Evolutionary conservation across 441 rosid species (phyloP).

Genomic region (Codiaeum variegatum): DNA sequence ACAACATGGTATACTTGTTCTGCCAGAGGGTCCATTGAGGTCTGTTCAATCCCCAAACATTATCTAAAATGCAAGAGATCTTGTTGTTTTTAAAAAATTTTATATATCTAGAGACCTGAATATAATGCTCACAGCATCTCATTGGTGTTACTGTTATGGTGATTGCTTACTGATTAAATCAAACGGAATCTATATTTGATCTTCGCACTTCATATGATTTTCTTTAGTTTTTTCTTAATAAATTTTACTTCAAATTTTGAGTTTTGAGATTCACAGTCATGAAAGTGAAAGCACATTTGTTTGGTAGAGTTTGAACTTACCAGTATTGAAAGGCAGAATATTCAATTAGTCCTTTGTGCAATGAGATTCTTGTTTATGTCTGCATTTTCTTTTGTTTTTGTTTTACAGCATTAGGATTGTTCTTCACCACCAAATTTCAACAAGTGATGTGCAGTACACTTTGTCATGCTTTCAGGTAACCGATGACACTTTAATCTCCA

Average conservation of each 20-base stretch:
- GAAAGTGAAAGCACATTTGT: neutral
- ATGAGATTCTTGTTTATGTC: neutral
- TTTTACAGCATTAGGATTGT: conserved; percentile 74
- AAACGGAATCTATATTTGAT: neutral
- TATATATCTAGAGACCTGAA: neutral
- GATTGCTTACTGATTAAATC: neutral
- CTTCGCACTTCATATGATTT: neutral
- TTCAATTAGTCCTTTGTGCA: neutral
- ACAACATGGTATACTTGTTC: conserved; percentile 58
- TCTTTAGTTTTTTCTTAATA: neutral
- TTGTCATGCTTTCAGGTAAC: conserved; percentile 67
- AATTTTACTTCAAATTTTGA: neutral
- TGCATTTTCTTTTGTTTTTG: neutral
- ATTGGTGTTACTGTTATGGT: neutral
- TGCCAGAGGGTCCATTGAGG: conserved; percentile 60
- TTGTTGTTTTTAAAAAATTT: neutral
- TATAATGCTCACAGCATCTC: neutral
- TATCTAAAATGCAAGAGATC: neutral
- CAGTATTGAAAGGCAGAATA: neutral
- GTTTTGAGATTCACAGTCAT: neutral
- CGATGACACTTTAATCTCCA: neutral
- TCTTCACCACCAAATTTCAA: conserved; percentile 79
- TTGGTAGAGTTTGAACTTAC: neutral
- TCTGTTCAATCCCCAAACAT: conserved; percentile 24
- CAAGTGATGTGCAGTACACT: conserved; percentile 63